Base-by-base conservation (phyloP, 169 alveolate genomes). In the Cryptosporidium baileyi region DNA sequence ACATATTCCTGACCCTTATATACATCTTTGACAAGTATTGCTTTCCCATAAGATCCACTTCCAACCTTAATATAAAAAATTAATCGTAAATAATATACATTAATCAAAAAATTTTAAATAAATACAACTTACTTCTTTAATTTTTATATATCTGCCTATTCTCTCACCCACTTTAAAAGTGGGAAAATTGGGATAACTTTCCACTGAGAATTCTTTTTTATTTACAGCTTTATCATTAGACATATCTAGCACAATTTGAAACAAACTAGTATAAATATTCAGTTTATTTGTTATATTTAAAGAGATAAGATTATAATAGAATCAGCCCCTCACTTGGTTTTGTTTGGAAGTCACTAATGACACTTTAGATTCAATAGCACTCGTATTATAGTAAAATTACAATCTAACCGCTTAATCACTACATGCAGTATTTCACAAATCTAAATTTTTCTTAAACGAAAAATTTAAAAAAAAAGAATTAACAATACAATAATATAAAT, bases 1-100 rank as follows among this genome's bases (percentile, higher is more conserved):
- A 92, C 94, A 79, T 90, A 90, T 4, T 82, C 80, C 80, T 90
- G 40, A 5, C 91, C 82, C 61, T 89, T 74, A 49, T 47, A 44
- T 9, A 74, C 54, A 54, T 74, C 85, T 30, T 74, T 74, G 34
- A 74, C 85, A 17, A 52, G 59, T 32, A 74, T 19, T 54, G 85
- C 85, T 22, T 74, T 74, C 11, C 85, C 85, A 57, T 74, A 74
- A 5, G 85, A 74, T 74, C 85, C 85, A 34, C 49, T 54, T 74
- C 85, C 85, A 74, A 74, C 67, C 85, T 74, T 52, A 0, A 43
- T 0, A 30, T 7, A 4, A 57, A 1, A 4, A 0, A 30, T 57
- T 6, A 57, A 3, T 5, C 13, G 17, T 60, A 47, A 38, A 13
- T 1, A 22, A 13, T 60, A 38, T 59, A 28, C 9, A 80, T 36